A percentile compares a stretch with the other conserved stretches of the same genome.
phyloP scores from a whole-genome alignment of 1,284 basidiomycete genomes.

The Hemileia vastatrix region DNA sequence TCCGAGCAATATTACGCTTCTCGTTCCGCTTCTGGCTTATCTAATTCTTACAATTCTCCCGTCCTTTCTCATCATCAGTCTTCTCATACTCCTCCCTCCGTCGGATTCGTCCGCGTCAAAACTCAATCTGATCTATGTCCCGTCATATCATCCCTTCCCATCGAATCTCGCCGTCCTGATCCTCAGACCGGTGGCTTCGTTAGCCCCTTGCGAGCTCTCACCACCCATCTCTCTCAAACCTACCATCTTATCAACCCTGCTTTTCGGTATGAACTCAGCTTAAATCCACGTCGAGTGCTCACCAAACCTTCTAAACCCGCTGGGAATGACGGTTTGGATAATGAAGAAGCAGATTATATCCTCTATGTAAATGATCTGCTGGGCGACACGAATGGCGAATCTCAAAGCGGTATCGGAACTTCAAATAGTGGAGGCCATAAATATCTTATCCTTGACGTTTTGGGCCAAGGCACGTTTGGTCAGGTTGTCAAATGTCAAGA shows the following conservation, averaged over 20 bases:
- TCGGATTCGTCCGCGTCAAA: constrained; percentile 3
- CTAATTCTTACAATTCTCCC: too few species aligned
- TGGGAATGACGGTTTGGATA: constrained; percentile 90
- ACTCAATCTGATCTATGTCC: constrained; percentile 6
- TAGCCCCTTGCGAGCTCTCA: constrained; percentile 70
- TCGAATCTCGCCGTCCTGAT: constrained; percentile 11
- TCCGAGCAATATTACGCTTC: constrained; percentile 21
- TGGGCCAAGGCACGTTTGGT: constrained; percentile 97
- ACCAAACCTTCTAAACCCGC: constrained; percentile 90
- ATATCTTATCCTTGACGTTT: constrained; percentile 92
- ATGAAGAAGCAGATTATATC: constrained; percentile 95
- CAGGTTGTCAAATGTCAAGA: constrained; percentile 99
- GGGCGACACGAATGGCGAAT: constrained; percentile 49
- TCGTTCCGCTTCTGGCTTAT: constrained; percentile 9
- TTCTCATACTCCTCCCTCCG: background rate
- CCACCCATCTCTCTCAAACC: constrained; percentile 72
- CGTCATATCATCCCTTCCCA: constrained; percentile 3
- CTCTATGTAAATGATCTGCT: constrained; percentile 93
- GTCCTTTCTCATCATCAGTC: constrained; percentile 4
- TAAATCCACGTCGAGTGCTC: constrained; percentile 83
- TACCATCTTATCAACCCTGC: constrained; percentile 83
- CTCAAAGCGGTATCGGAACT: background rate
- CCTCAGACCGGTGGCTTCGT: constrained; percentile 14
- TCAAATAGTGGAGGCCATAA: constrained; percentile 47
- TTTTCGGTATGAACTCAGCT: constrained; percentile 82